Evolutionary conservation across 192 early-diverging fungal genomes (phyloP), one percentile per base, ranked within the genome.

Genomic region (Geosiphon pyriformis): DNA sequence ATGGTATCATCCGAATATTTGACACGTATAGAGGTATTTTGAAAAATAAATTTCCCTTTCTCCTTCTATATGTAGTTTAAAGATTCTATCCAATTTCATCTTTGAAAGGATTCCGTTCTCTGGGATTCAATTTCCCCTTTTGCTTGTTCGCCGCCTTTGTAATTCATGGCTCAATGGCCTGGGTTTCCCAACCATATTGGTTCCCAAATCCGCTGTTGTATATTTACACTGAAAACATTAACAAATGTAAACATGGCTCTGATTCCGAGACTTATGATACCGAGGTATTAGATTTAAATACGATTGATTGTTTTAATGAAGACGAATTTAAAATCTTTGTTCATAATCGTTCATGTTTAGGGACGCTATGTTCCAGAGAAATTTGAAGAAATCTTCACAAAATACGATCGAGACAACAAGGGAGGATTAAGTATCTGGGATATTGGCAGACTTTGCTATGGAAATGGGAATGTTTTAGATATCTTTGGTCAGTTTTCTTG

Each of bases 311-410:
- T 49, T 20, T 37, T 0, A 25, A 66, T 32, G 17, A 30, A n/a
- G 35, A 37, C 33, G 65, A 32, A 29, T 74, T 32, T 25, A 8
- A 61, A 75, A 15, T 17, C 15, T 34, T 4, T 11, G 27, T 32
- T 32, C 29, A 27, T 67, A 34, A 10, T n/a, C 33, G 7, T 10
- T 49, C 25, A 42, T 52, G 17, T 25, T 51, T 70, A 71, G 65
- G 78, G 80, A 29, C 80, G 80, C 26, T 83, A 74, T 54, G 70
- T 82, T 37, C 78, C 83, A 1, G 70, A 82, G 70, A 68, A 70
- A 32, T 84, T 84, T 54, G 83, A 84, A 67, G 76, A 80, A n/a
- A 65, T 84, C 23, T 80, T 72, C 35, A 29, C 71, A 18, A 76
- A 76, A 47, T 79, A 74, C 59, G 75, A 74, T 68, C 55, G 52